Evolutionary conservation across 371 early-diverging fungal species (phyloP).

Genomic region (Enterocytospora artemiae): DNA sequence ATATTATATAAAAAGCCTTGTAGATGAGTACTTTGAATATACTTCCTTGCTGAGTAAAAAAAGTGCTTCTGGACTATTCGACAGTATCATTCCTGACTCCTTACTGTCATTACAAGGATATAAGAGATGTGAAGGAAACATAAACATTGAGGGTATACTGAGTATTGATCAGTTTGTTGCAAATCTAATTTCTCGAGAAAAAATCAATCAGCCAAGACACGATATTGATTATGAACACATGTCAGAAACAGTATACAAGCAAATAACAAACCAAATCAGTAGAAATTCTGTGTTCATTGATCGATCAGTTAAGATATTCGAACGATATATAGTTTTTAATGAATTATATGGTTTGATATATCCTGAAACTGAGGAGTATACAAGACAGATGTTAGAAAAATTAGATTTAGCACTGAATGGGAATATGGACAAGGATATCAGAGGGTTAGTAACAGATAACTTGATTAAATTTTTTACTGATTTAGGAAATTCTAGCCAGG

Average conservation of each 20-base stretch:
- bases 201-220: slow-evolving; percentile 2
- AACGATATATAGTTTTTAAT: too few species aligned
- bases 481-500: too few species aligned
- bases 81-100: neutral
- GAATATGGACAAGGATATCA: too few species aligned
- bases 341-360: too few species aligned
- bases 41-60: neutral
- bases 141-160: slow-evolving; percentile 5
- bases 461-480: too few species aligned
- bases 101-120: slow-evolving; percentile 4
- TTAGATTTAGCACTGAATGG: too few species aligned
- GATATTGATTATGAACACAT: neutral
- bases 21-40: slow-evolving; percentile 30
- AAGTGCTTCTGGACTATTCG: too few species aligned
- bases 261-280: neutral
- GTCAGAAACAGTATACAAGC: neutral
- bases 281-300: neutral
- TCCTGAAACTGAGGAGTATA: too few species aligned
- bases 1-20: slow-evolving; percentile 16
- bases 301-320: neutral
- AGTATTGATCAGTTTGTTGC: neutral
- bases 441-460: too few species aligned
- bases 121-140: neutral
- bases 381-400: too few species aligned
- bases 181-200: neutral